Evolutionary conservation across 345 rosid genomes (phyloP), one percentile per base, ranked within the genome.

Genomic region (Salix koriyanagi): DNA sequence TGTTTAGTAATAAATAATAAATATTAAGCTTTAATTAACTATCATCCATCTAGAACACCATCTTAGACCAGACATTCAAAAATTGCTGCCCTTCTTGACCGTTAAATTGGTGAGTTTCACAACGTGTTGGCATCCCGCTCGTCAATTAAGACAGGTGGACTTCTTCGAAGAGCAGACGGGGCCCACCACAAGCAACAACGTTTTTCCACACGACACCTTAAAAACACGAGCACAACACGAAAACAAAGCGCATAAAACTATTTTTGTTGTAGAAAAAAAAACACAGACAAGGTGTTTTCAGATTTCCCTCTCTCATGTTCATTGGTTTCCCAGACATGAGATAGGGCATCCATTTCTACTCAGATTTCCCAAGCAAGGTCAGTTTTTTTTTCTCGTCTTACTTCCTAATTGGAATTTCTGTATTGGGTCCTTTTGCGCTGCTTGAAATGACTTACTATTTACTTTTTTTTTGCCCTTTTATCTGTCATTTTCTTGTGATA

Each of bases 341-440:
- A 54, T 54, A 54, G 42, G 23, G 26, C 5, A 8, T 2, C 42
- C 6, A 32, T 50, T 21, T 70, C 39, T 50, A 9, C 18, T 50
- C 76, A 23, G 56, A 73, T 73, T 60, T 52, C 46, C 6, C 44
- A 10, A 21, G 41, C 69, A 12, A 74, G 77, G 77, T 74, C 60
- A 28, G 39, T 30, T 28, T 74, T n/a, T 65, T 32, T 13, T 21
- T 39, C 12, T 28, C 2, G 44, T 52, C n/a, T 21, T 8, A 2
- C 9, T n/a, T 54, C n/a, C 32, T 19, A 4, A 4, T 36, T 34
- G 25, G 1, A 16, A 30, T 71, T 70, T 23, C 42, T 19, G 4
- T 44, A 7, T 28, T 25, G 28, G 68, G 56, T 60, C 15, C 4
- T 48, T 58, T 18, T 48, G 41, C 8, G 10, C 58, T 8, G 41